Evolutionary conservation across 2,329 filamentous ascomycete species (phyloP).

Genomic region (Fusarium azukiicola): DNA sequence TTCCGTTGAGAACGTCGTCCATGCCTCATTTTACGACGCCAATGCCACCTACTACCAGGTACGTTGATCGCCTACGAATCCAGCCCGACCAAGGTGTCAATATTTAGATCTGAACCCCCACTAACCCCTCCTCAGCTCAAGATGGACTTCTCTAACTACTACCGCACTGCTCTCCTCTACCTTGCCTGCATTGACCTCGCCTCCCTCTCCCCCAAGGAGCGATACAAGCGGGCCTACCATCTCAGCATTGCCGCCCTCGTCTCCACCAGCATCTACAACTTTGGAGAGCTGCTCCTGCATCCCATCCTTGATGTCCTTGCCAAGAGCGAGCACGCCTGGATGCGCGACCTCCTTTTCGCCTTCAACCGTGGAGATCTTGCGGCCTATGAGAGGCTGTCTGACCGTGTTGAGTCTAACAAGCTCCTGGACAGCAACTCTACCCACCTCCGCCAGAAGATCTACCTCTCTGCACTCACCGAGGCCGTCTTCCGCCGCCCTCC

Average conservation of each 20-base stretch:
- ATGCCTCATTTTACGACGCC: conserved; percentile 97
- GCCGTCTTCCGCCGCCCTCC: conserved; percentile 97
- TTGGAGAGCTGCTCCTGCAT: conserved; percentile 98
- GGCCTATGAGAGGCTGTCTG: conserved; percentile 91
- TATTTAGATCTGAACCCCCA: conserved; percentile 60
- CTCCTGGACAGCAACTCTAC: conserved; percentile 89
- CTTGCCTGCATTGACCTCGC: conserved; percentile 96
- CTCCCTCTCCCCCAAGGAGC: conserved; percentile 86
- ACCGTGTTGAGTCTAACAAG: conserved; percentile 89
- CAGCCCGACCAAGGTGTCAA: neutral
- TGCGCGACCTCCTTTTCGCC: conserved; percentile 96
- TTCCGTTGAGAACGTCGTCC: conserved; percentile 96
- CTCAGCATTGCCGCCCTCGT: conserved; percentile 95
- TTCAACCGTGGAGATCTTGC: conserved; percentile 97
- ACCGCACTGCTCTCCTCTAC: conserved; percentile 98
- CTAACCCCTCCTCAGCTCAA: conserved; percentile 73
- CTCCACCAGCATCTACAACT: conserved; percentile 99
- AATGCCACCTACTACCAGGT: conserved; percentile 97
- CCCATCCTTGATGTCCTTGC: conserved; percentile 93
- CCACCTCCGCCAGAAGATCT: conserved; percentile 98
- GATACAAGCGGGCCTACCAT: conserved; percentile 92
- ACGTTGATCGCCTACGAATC: conserved; percentile 27
- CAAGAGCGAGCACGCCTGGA: conserved; percentile 88
- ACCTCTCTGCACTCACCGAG: conserved; percentile 96
- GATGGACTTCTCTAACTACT: conserved; percentile 97